Base-by-base conservation (phyloP, 2,329 filamentous ascomycete genomes). In the Beauveria medogensis region DNA sequence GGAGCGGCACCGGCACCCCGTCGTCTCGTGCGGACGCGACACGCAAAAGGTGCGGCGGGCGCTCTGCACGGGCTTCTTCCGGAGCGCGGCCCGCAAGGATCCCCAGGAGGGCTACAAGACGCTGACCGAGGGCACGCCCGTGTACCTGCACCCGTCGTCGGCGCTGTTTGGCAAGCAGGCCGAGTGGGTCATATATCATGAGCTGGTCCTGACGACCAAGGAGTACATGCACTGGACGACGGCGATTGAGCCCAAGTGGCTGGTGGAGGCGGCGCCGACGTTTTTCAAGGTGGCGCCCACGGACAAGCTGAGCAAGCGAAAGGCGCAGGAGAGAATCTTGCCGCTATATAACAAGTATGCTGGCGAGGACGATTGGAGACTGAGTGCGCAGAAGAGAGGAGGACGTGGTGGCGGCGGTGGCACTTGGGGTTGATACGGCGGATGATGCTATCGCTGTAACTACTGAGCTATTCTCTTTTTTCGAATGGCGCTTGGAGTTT, bases 191-290 rank as follows among this genome's bases (percentile, higher is more conserved):
- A 90, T 99, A 60, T 99, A 96, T 72, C 88, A 97, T 70, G 88
- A 86, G 58, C 80, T 99, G 22, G 91, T 97, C 8, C 82, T 97
- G 68, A 99, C 94, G 26, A 95, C 90, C 26, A 93, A 96, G 77
- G 94, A 99, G 77, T 99, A 97, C 75, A 97, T 99, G 94, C 92
- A 96, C 70, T 90, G 85, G 71, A 94, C 92, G 16, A 96, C 91
- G 3, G 84, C 84, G 4, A 97, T 99, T 69, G 94, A 99, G 75
- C 93, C 94, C 9, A 96, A 96, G 70, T 89, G 86, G 86, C 82
- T 99, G 24, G 92, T 97, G 1, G 92, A 97, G 69, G 93, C 92
- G 14, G 94, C 95, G n/a, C 94, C 95, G 10, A 97, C 92, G 0
- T 99, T 97, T 79, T 99, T 97, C 85, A 96, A 96, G 82, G 91